Conservation (phyloP, 768 basidiomycete genomes). For the Boletus insuetus region DNA sequence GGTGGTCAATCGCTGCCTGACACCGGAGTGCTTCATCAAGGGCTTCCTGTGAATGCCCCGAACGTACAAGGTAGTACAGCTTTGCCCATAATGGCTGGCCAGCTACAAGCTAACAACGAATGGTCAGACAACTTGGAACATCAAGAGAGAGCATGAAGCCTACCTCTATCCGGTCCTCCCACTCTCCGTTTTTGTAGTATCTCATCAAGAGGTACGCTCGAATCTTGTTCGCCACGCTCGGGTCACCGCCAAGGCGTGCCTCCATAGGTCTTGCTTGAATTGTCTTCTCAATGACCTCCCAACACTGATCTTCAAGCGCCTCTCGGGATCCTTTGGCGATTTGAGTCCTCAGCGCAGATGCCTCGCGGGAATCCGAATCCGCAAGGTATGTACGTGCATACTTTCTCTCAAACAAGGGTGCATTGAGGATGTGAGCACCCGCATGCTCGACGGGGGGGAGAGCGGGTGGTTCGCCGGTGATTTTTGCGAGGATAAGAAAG, state of each 20-base stretch:
- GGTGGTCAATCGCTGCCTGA: constrained; percentile 68
- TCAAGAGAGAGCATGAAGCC: constrained; percentile 14
- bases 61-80: constrained; percentile 87
- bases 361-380: constrained; percentile 63
- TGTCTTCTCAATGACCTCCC: constrained; percentile 77
- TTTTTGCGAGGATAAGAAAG: constrained; percentile 72
- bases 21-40: constrained; percentile 69
- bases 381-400: constrained; percentile 75
- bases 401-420: constrained; percentile 77
- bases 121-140: constrained; percentile 5
- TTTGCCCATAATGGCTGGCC: constrained; percentile 93
- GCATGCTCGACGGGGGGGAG: constrained; percentile 77
- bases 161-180: constrained; percentile 89
- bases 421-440: constrained; percentile 77
- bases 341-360: constrained; percentile 61
- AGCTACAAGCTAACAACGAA: constrained; percentile 61
- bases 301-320: constrained; percentile 88
- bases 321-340: constrained; percentile 76
- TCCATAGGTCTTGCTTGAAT: constrained; percentile 80
- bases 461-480: constrained; percentile 72
- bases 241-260: constrained; percentile 87
- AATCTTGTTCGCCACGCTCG: constrained; percentile 85
- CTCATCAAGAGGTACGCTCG: constrained; percentile 81
- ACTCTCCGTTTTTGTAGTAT: constrained; percentile 76
- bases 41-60: constrained; percentile 80